These are phyloP conservation scores for Xylaria sp. DNA, from an alignment of 2,329 filamentous ascomycete species.

Conservation along the genomic window DNA sequence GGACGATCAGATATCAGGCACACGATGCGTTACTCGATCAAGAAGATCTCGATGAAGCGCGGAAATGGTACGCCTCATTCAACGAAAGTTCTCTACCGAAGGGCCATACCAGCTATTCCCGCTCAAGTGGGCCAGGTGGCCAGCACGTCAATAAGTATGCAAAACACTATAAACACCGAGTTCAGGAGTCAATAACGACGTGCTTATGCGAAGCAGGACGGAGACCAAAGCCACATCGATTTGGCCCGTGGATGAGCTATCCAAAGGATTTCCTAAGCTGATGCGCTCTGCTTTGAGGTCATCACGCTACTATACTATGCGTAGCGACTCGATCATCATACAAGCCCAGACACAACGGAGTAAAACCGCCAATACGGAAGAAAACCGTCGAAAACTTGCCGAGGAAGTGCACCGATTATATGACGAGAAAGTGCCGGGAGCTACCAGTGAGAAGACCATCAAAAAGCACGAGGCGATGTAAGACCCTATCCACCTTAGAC, in stretches of 20 bases:
- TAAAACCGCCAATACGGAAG: conserved; percentile 56
- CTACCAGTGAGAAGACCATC: conserved; percentile 52
- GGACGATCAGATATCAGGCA: conserved; percentile 46
- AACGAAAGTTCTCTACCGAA: conserved; percentile 51
- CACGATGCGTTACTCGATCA: conserved; percentile 57
- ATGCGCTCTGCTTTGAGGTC: conserved; percentile 53
- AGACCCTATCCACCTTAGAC: conserved; percentile 27
- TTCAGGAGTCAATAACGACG: background rate
- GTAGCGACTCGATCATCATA: conserved; percentile 59
- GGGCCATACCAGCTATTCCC: conserved; percentile 59
- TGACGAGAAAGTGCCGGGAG: conserved; percentile 51
- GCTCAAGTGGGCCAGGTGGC: conserved; percentile 66
- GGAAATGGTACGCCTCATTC: conserved; percentile 57
- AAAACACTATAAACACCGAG: background rate
- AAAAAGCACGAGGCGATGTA: conserved; percentile 57
- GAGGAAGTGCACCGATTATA: conserved; percentile 57
- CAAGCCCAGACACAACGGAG: conserved; percentile 61
- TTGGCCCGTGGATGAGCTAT: conserved; percentile 56
- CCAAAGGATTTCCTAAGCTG: conserved; percentile 52
- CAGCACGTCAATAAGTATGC: conserved; percentile 68
- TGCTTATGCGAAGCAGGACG: conserved; percentile 49
- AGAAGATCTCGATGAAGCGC: conserved; percentile 56
- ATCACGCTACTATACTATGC: conserved; percentile 60
- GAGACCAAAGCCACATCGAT: conserved; percentile 64
- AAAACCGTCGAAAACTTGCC: conserved; percentile 57